phyloP scores from a whole-genome alignment of 805 yeast species.

The Candida koratica region DNA sequence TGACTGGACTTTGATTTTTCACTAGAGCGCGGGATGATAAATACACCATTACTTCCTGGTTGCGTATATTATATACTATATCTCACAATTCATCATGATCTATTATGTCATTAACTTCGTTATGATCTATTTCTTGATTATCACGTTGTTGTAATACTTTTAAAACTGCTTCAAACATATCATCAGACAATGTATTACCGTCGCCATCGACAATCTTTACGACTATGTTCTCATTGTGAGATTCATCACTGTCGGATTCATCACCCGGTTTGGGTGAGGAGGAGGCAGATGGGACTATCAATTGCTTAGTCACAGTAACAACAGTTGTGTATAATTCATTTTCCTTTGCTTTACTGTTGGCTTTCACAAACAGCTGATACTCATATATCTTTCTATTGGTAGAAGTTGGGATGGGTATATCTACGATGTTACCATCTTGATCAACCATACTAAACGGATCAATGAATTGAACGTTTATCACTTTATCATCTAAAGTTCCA shows the following conservation, averaged over 20 bases:
- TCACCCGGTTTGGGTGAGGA: not conserved
- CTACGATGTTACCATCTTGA: slow-evolving; percentile 26
- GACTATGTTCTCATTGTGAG: not conserved
- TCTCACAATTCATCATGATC: slow-evolving; percentile 6
- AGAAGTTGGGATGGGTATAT: slow-evolving; percentile 13
- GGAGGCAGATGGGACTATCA: not conserved
- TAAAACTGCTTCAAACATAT: not conserved
- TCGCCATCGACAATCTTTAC: slow-evolving; percentile 1
- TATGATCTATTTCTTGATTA: not conserved
- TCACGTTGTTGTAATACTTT: not conserved
- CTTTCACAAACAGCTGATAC: slow-evolving; percentile 3
- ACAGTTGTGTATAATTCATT: not conserved
- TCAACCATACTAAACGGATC: slow-evolving; percentile 32
- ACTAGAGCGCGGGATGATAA: not conserved
- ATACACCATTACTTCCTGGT: not conserved
- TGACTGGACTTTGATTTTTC: not conserved
- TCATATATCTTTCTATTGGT: slow-evolving; percentile 7
- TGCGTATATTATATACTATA: slow-evolving; percentile 3
- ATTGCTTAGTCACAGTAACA: slow-evolving; percentile 4
- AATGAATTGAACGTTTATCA: slow-evolving; percentile 20
- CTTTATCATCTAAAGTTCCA: slow-evolving; percentile 16
- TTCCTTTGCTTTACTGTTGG: not conserved
- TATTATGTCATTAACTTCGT: not conserved
- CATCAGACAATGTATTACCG: not conserved
- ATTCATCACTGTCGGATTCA: not conserved